A percentile compares a stretch with the other conserved stretches of the same genome.
Conservation (phyloP, 1,284 basidiomycete species). For the Moesziomyces parantarcticus region DNA sequence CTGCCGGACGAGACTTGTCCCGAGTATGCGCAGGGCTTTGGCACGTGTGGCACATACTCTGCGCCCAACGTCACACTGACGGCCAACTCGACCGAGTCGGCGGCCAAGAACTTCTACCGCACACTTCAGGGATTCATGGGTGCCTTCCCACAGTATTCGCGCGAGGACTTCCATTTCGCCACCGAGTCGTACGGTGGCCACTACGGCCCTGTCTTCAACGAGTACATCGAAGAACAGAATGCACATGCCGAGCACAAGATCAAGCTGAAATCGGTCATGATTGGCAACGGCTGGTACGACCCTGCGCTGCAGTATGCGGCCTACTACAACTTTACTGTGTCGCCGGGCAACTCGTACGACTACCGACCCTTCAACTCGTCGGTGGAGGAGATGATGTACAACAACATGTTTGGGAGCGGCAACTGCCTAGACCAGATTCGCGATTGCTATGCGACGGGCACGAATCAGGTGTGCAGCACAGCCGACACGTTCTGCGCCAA, state of each 20-base stretch:
- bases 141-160: slow-evolving; percentile 50
- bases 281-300: slow-evolving; percentile 70
- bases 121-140: slow-evolving; percentile 72
- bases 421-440: slow-evolving; percentile 55
- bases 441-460: slow-evolving; percentile 41
- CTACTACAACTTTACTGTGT: slow-evolving; percentile 58
- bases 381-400: slow-evolving; percentile 38
- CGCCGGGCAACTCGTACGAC: slow-evolving; percentile 54
- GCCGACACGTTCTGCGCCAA: slow-evolving; percentile 52
- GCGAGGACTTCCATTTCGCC: slow-evolving; percentile 73
- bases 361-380: slow-evolving; percentile 43
- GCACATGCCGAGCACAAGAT: slow-evolving; percentile 72
- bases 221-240: slow-evolving; percentile 74
- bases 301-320: slow-evolving; percentile 52
- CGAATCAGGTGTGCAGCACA: slow-evolving; percentile 45
- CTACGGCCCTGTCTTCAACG: slow-evolving; percentile 73
- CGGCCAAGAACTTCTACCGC: slow-evolving; percentile 67
- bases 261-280: slow-evolving; percentile 75
- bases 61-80: slow-evolving; percentile 40
- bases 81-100: slow-evolving; percentile 48
- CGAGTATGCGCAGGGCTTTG: slow-evolving; percentile 28
- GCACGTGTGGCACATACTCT: slow-evolving; percentile 52
- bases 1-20: slow-evolving; percentile 47
- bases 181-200: slow-evolving; percentile 73
- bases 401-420: slow-evolving; percentile 46